Conservation (phyloP, 371 early-diverging fungal species). For the Syncephalastrum monosporum region DNA sequence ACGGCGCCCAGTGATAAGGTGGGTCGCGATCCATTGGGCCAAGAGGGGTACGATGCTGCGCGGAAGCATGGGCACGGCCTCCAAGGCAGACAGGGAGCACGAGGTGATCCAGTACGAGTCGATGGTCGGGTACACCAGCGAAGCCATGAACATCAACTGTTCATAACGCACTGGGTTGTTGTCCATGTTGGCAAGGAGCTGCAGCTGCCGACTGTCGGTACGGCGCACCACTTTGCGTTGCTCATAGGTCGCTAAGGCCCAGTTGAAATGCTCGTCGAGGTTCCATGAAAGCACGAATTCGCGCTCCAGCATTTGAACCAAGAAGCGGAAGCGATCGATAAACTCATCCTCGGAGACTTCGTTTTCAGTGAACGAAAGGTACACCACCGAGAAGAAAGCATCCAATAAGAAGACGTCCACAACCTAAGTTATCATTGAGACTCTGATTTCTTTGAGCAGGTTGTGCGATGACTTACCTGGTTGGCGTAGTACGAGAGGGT, state of each 20-base stretch:
- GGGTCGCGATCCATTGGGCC: constrained; percentile 54
- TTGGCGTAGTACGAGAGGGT: constrained; percentile 49
- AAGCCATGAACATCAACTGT: constrained; percentile 43
- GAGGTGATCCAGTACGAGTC: constrained; percentile 55
- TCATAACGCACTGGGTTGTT: constrained; percentile 37
- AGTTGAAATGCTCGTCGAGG: constrained; percentile 36
- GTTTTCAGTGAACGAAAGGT: constrained; percentile 39
- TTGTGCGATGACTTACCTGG: constrained; percentile 22
- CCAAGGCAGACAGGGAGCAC: constrained; percentile 49
- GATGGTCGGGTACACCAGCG: constrained; percentile 46
- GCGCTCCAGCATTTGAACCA: constrained; percentile 42
- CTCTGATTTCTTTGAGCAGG: neutral
- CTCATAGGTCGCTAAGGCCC: constrained; percentile 21
- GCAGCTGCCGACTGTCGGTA: constrained; percentile 14
- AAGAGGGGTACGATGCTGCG: constrained; percentile 46
- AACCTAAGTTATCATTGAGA: constrained; percentile 12
- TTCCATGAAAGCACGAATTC: constrained; percentile 48
- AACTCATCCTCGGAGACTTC: constrained; percentile 42
- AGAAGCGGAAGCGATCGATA: constrained; percentile 46
- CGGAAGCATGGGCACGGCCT: constrained; percentile 48
- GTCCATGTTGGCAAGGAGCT: constrained; percentile 33
- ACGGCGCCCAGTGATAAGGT: constrained; percentile 47
- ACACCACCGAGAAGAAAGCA: constrained; percentile 48
- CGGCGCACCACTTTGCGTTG: constrained; percentile 25
- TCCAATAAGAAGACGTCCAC: constrained; percentile 41